Evolutionary conservation across 1,284 basidiomycete species (phyloP), one percentile per base, ranked within the genome.

Genomic region (Ganoderma sp.): DNA sequence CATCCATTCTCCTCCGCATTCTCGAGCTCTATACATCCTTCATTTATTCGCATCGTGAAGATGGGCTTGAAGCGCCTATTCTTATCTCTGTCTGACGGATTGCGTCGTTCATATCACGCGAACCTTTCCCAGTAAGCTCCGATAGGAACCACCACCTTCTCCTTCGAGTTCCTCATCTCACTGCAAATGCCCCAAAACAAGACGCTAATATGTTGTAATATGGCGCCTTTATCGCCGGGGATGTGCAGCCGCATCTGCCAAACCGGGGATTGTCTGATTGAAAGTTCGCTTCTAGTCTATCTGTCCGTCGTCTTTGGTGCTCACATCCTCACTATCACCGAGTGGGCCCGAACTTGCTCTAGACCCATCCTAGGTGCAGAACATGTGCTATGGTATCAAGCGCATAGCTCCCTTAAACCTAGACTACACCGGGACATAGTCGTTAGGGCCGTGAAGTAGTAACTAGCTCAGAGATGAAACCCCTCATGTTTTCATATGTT

Each of bases 11-110:
- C 28, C 54, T 56, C 32, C 17, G 19, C 17, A 9, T 58, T 58
- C 34, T 22, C 34, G 37, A 39, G 56, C 28, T 56, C 52, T 58
- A 19, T 37, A 37, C 19, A 12, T 58, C 32, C 34, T 39, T 34
- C 10, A 17, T 22, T 9, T 39, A 39, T 58, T 25, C 37, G 48
- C 61, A 48, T 43, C 62, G 57, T 42, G 39, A 58, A 28, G 48
- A 41, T 59, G n/a, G 15, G 14, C 37, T 52, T 22, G 25, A 17
- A 3, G 65, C 62, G 57, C 42, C 25, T 54, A 14, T 17, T 39
- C 65, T 63, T 69, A 67, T 67, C 45, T 28, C 25, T 61, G 50
- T 64, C 63, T 68, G 69, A 71, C 67, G 67, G 69, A 68, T 68
- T 63, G 50, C 65, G 67, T 71, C 69, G 25, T 61, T 28, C 39